A percentile compares a stretch with the other conserved stretches of the same genome.
These are phyloP conservation scores for Podospora anserina DNA, from an alignment of 495 filamentous ascomycete genomes.

Conservation along the genomic window DNA sequence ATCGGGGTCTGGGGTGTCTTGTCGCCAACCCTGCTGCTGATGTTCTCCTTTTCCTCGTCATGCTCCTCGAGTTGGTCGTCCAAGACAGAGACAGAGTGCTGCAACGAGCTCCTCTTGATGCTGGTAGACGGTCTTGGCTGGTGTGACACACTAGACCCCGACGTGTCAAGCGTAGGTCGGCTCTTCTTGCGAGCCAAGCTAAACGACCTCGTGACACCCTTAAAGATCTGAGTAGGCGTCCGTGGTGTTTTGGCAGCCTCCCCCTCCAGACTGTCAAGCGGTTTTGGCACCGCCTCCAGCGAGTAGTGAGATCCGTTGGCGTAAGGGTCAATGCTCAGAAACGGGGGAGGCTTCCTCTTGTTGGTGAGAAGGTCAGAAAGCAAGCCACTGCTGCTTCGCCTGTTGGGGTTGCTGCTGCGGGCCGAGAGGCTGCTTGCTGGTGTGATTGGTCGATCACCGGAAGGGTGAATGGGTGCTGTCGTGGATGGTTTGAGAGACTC, in stretches of 20 bases:
- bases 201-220: conserved; percentile 43
- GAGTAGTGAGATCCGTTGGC: conserved; percentile 39
- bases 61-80: conserved; percentile 19
- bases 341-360: conserved; percentile 33
- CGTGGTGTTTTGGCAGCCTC: conserved; percentile 31
- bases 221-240: conserved; percentile 42
- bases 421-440: conserved; percentile 33
- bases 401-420: conserved; percentile 19
- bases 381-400: conserved; percentile 36
- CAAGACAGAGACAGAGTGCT: conserved; percentile 15
- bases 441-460: conserved; percentile 28
- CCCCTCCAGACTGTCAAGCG: conserved; percentile 23
- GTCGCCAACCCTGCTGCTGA: conserved; percentile 12
- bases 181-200: conserved; percentile 48
- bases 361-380: conserved; percentile 36
- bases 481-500: conserved; percentile 2
- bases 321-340: conserved; percentile 49
- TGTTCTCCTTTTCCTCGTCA: conserved; percentile 15
- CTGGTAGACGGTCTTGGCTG: neutral
- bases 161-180: conserved; percentile 27
- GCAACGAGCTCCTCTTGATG: conserved; percentile 21
- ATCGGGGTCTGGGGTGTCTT: conserved; percentile 34
- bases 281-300: conserved; percentile 29
- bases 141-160: neutral
- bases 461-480: conserved; percentile 8